Conservation (phyloP, 306 rosid species). For the Rosa lucieae region DNA sequence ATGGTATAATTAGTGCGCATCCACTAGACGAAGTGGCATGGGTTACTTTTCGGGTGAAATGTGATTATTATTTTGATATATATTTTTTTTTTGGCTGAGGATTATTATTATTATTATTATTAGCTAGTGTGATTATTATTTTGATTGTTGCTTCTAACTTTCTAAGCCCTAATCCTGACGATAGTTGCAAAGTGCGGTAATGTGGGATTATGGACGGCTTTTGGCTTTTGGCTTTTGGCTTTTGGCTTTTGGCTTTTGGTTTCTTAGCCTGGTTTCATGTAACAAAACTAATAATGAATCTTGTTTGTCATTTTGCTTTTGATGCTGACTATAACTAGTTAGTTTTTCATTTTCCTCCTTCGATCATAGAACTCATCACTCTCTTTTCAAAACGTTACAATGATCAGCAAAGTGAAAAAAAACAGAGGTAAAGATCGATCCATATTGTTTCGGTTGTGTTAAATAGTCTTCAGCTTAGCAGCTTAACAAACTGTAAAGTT, state of each 20-base stretch:
- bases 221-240: background rate
- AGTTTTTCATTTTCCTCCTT: background rate
- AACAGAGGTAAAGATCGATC: too few species aligned
- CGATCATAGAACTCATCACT: background rate
- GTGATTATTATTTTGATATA: background rate
- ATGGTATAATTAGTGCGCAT: slow-evolving; percentile 4
- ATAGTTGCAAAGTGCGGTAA: background rate
- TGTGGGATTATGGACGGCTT: background rate
- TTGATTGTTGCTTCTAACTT: background rate
- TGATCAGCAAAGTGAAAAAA: too few species aligned
- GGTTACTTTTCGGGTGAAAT: background rate
- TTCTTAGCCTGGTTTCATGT: background rate
- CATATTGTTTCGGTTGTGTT: background rate
- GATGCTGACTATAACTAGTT: background rate
- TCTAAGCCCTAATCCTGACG: background rate
- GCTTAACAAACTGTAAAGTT: background rate
- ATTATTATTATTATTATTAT: too few species aligned
- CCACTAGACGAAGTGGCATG: background rate
- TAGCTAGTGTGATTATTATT: too few species aligned
- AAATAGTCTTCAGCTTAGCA: background rate
- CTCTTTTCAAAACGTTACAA: background rate
- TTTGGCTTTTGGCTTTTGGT: background rate
- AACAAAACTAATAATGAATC: background rate
- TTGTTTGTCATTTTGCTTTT: background rate
- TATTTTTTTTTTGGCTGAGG: too few species aligned